Base-by-base conservation (phyloP, 2,329 filamentous ascomycete genomes). In the Monosporascus sp. region DNA sequence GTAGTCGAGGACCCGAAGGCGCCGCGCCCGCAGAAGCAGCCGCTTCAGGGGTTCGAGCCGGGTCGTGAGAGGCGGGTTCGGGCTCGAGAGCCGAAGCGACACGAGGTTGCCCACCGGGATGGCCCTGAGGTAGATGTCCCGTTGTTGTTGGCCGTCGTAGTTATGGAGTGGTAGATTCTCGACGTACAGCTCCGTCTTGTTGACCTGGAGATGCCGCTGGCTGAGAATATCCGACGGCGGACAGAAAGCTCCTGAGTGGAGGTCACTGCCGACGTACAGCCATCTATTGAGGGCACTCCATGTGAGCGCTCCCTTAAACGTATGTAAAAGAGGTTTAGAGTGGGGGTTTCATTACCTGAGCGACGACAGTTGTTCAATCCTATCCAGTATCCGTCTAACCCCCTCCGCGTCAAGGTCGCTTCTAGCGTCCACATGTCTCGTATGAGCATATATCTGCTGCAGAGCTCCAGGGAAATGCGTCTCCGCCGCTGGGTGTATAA, bases 121-220 rank as follows among this genome's bases (percentile, higher is more conserved):
- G 17, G 68, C 69, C 37, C 63, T 63, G 17, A 72, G 58, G 56
- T 75, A 74, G 1, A 66, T 60, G 44, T 73, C 66, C 20, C 64
- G 61, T n/a, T 65, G 60, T 11, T 11, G 40, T 19, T 70, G 62
- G 19, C 60, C 61, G 46, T 69, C 61, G 37, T 72, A 69, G 37
- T 73, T 67, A 38, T 65, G 63, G 6, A 78, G 60, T 1, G 75
- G 74, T 3, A 78, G 59, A 49, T 71, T 65, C 40, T 77, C 72
- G 49, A 78, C 66, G 22, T 70, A 63, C 3, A 78, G 58, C 51
- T 64, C 68, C 2, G 68, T 70, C 7, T 54, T 57, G 26, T 63
- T 64, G 7, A 58, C 58, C 8, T 62, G 60, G 9, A 66, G 60
- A 35, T 71, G 66, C 5, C 63, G 61, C 19, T 59, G 53, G 52